Percentiles rank a stretch among this genome's conserved stretches.
Conservation (phyloP, 164 flowering plant genomes). For the Dillenia suffruticosa region DNA sequence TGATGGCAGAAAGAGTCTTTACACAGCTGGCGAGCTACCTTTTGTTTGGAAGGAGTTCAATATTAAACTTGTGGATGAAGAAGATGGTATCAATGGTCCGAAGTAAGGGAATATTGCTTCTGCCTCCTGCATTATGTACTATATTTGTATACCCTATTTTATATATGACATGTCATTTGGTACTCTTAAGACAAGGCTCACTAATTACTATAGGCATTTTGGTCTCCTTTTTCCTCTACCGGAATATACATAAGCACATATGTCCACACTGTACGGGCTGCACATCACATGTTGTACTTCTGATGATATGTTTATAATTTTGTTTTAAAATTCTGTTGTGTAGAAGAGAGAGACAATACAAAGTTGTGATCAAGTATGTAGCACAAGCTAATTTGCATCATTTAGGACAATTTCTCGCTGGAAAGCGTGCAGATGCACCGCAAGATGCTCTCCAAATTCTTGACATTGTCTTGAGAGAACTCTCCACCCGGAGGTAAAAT, state of each 20-base stretch:
- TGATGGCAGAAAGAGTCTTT: slow-evolving; percentile 89
- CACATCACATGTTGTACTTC: no score
- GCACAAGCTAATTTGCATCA: slow-evolving; percentile 78
- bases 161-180: no score
- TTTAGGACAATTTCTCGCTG: slow-evolving; percentile 77
- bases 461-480: slow-evolving; percentile 83
- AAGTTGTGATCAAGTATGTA: slow-evolving; percentile 75
- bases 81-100: slow-evolving; percentile 61
- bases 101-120: slow-evolving; percentile 38
- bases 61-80: slow-evolving; percentile 67
- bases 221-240: no score
- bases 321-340: no score
- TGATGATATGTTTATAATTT: no score
- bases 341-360: slow-evolving; percentile 70
- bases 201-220: no score
- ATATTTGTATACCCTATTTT: no score
- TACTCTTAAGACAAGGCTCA: no score
- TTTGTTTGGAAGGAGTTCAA: slow-evolving; percentile 72
- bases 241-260: no score
- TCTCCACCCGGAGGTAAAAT: slow-evolving; percentile 58
- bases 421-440: slow-evolving; percentile 80
- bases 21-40: slow-evolving; percentile 95
- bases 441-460: slow-evolving; percentile 85
- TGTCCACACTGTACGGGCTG: no score
- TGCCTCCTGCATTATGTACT: background rate